phyloP scores from a whole-genome alignment of 345 rosid genomes.

The Dimocarpus longan region DNA sequence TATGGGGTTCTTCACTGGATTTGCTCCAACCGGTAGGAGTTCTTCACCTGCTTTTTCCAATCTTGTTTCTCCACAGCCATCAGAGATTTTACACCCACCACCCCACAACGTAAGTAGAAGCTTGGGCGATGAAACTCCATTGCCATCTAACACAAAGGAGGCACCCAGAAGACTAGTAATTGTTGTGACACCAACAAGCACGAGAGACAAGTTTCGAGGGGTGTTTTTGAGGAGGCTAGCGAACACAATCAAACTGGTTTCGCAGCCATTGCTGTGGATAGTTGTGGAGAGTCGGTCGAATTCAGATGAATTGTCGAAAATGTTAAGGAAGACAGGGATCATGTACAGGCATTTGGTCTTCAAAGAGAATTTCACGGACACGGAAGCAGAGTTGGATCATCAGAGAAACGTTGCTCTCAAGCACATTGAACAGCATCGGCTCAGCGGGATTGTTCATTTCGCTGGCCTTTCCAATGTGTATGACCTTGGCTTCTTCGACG shows the following conservation, averaged over 20 bases:
- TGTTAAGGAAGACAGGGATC: constrained; percentile 70
- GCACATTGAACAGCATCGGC: constrained; percentile 76
- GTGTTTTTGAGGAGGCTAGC: constrained; percentile 73
- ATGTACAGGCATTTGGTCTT: constrained; percentile 83
- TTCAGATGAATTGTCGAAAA: constrained; percentile 40
- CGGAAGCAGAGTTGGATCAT: constrained; percentile 64
- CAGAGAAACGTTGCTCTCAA: constrained; percentile 76
- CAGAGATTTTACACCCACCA: constrained; percentile 25
- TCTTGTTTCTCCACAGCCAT: constrained; percentile 29
- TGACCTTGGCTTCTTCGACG: constrained; percentile 79
- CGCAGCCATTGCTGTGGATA: constrained; percentile 81
- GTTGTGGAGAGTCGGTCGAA: constrained; percentile 63
- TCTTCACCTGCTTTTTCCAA: constrained; percentile 37
- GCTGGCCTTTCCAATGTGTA: constrained; percentile 74
- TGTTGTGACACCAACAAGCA: constrained; percentile 61
- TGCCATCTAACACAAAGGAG: constrained; percentile 25
- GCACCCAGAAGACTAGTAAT: constrained; percentile 54
- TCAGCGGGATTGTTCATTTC: constrained; percentile 84
- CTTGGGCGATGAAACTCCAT: constrained; percentile 31
- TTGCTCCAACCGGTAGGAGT: constrained; percentile 74
- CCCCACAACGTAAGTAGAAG: constrained; percentile 32
- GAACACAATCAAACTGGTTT: constrained; percentile 57
- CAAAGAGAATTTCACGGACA: constrained; percentile 66
- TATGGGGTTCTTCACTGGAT: constrained; percentile 88
- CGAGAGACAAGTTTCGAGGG: constrained; percentile 35